A percentile compares a stretch with the other conserved stretches of the same genome.
phyloP scores from a whole-genome alignment of 257 asterid species.

The Orobanche coerulescens region DNA sequence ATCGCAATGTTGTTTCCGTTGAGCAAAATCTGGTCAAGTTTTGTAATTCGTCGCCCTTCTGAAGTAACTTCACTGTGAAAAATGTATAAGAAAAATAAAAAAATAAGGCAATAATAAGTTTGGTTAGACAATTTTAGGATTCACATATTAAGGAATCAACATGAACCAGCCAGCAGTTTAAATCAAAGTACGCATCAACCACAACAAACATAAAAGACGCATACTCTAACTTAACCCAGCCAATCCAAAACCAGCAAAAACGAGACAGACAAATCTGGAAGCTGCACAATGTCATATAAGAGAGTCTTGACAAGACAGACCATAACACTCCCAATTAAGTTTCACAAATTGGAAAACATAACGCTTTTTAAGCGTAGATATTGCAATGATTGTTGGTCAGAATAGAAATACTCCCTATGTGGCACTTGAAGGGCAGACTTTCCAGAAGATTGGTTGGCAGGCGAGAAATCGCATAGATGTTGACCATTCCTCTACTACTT shows the following conservation, averaged over 20 bases:
- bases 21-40: slow-evolving; percentile 69
- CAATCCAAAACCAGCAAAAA: not conserved
- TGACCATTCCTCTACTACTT: no score
- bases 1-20: slow-evolving; percentile 81
- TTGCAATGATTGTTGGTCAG: not conserved
- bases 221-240: not conserved
- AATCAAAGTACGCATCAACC: not conserved
- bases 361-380: not conserved
- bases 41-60: slow-evolving; percentile 71
- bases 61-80: slow-evolving; percentile 63
- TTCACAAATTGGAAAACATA: not conserved
- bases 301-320: not conserved
- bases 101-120: not conserved
- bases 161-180: not conserved
- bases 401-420: no score
- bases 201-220: not conserved
- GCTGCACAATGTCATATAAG: not conserved
- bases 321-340: not conserved
- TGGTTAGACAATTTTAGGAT: not conserved
- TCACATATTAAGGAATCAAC: not conserved
- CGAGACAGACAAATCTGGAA: not conserved
- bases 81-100: no score
- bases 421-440: no score
- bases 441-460: no score
- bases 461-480: no score